These are phyloP conservation scores for Xylaria sp. DNA, from an alignment of 2,329 filamentous ascomycete genomes.

Conservation along the genomic window DNA sequence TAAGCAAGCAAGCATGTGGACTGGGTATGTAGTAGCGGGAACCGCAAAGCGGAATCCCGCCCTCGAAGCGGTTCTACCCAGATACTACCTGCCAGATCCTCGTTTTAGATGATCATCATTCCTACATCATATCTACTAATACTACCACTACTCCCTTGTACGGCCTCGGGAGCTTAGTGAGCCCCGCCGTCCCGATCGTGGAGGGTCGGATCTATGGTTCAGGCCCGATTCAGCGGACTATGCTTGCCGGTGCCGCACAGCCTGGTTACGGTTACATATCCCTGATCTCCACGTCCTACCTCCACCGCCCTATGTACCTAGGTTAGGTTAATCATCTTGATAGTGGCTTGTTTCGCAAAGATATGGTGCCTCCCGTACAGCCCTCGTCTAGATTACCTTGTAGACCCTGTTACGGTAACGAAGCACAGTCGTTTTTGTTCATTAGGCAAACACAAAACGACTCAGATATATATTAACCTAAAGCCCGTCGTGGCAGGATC, in stretches of 20 bases:
- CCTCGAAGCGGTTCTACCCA: not conserved
- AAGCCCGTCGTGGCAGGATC: not conserved
- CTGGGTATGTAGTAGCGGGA: not conserved
- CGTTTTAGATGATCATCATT: slow-evolving; percentile 3
- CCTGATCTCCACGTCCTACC: slow-evolving; percentile 8
- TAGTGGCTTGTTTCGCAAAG: not conserved
- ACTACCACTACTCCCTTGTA: not conserved
- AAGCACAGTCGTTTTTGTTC: not conserved
- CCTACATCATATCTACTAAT: not conserved
- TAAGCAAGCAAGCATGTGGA: not conserved
- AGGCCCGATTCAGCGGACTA: slow-evolving; percentile 11
- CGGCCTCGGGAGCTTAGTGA: slow-evolving; percentile 16
- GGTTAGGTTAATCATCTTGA: not conserved
- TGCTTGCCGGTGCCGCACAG: not conserved
- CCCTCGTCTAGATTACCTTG: slow-evolving; percentile 8
- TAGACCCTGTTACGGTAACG: not conserved
- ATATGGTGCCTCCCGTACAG: not conserved
- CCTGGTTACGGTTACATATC: not conserved
- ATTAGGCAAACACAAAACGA: slow-evolving; percentile 2
- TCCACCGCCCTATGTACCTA: not conserved
- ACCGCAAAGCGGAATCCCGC: slow-evolving; percentile 4
- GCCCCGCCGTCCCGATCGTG: slow-evolving; percentile 17
- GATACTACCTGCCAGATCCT: not conserved
- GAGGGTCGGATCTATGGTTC: slow-evolving; percentile 16
- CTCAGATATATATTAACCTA: slow-evolving; percentile 14